phyloP scores from a whole-genome alignment of 495 filamentous ascomycete genomes.

The Xanthoparmelia taractica region DNA sequence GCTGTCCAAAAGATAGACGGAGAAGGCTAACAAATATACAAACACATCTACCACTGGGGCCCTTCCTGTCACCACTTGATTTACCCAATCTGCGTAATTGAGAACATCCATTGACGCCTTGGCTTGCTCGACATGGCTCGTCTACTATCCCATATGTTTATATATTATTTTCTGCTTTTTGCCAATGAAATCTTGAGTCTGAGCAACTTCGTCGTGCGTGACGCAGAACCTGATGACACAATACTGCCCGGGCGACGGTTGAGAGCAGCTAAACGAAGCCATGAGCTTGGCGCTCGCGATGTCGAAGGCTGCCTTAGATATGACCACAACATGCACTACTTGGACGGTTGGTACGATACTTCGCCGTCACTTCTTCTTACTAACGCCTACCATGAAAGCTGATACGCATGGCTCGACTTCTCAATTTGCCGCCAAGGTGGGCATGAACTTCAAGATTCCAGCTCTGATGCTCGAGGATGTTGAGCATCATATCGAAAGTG shows the following conservation, averaged over 20 bases:
- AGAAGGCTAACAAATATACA: background rate
- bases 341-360: conserved; percentile 16
- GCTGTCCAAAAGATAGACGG: background rate
- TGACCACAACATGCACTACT: conserved; percentile 21
- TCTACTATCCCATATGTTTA: background rate
- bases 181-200: background rate
- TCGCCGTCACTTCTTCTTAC: background rate
- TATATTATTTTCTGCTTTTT: background rate
- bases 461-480: conserved; percentile 28
- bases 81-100: background rate
- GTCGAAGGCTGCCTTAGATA: conserved; percentile 15
- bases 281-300: conserved; percentile 8
- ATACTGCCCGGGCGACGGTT: conserved; percentile 4
- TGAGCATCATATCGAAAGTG: conserved; percentile 24
- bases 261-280: conserved; percentile 12
- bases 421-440: conserved; percentile 23
- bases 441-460: conserved; percentile 24
- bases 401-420: conserved; percentile 6
- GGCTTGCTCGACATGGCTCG: background rate
- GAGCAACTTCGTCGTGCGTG: background rate
- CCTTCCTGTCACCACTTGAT: too few species aligned
- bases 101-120: background rate
- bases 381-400: background rate
- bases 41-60: background rate
- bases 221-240: background rate